Base-by-base conservation (phyloP, 2,329 filamentous ascomycete species). In the Monilinia fructigena region DNA sequence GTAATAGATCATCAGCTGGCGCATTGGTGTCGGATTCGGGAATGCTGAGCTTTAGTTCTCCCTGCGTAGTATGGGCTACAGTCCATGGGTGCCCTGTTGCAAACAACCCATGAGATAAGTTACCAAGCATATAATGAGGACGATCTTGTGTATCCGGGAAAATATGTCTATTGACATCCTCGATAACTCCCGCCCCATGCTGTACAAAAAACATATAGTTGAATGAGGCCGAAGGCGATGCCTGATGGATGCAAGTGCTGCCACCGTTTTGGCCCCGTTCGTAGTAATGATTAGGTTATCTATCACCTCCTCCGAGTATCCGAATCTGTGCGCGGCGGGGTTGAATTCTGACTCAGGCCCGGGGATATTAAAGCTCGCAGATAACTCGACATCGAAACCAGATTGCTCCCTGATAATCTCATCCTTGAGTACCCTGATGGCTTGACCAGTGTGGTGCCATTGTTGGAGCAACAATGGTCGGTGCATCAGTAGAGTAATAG, bases 101-200 rank as follows among this genome's bases (percentile, higher is more conserved):
- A 3, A 72, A 78, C 4, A 88, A 69, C 23, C 71, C 66, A 55
- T 76, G 75, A 23, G 69, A 67, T 0, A 79, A 77, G 55, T 74
- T 77, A 2, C 72, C 75, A 31, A 75, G 76, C 67, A 97, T 82
- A 72, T 96, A 97, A 65, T 85, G 86, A 2, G 95, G 95, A 35
- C 90, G 84, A 0, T 79, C 81, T 0, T 78, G 76, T 0, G 85
- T 81, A 68, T 93, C 84, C 0, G 85, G 83, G 71, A 97, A 97
- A 38, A 96, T 77, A 14, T 83, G 77, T 45, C 83, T 78, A 72
- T 92, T 92, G 52, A 97, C 82, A 59, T 88, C 84, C 59, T 98
- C 93, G n/a, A 92, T 82, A 1, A 92, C 80, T 0, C 95, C 94
- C 77, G 98, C 85, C 0, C 93, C 92, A 69, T 94, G 91, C 66